phyloP scores from a whole-genome alignment of 164 flowering plant genomes.

The Taxillus chinensis region DNA sequence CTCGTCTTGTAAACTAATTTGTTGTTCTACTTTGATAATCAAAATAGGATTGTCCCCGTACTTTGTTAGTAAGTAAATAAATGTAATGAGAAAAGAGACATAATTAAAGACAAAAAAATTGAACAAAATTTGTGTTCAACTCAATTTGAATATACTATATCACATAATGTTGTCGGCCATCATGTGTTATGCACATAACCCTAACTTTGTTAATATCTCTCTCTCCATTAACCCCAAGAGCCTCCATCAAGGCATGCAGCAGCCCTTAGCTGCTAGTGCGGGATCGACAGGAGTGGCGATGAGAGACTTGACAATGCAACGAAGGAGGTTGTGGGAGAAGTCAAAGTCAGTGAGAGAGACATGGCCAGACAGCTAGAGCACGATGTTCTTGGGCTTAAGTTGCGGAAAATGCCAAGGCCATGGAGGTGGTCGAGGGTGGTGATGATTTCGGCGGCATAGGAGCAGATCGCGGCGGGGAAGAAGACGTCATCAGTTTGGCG shows the following conservation, averaged over 20 bases:
- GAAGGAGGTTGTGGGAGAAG: conserved; percentile 34
- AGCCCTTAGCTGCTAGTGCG: not conserved
- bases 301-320: conserved; percentile 4
- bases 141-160: no score
- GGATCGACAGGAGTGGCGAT: not conserved
- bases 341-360: conserved; percentile 67
- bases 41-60: no score
- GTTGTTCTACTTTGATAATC: no score
- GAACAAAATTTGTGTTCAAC: no score
- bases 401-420: conserved; percentile 40
- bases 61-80: no score
- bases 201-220: no score
- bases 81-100: no score
- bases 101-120: no score
- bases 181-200: no score
- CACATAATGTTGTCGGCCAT: no score
- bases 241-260: conserved; percentile 16
- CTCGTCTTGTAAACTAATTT: no score
- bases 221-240: conserved; percentile 20
- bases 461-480: conserved; percentile 49
- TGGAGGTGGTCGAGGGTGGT: conserved; percentile 55
- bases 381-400: conserved; percentile 56
- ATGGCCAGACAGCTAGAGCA: conserved; percentile 56
- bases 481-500: conserved; percentile 52
- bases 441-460: conserved; percentile 50